Conservation (phyloP, 768 basidiomycete genomes). For the Exsudoporus frostii region DNA sequence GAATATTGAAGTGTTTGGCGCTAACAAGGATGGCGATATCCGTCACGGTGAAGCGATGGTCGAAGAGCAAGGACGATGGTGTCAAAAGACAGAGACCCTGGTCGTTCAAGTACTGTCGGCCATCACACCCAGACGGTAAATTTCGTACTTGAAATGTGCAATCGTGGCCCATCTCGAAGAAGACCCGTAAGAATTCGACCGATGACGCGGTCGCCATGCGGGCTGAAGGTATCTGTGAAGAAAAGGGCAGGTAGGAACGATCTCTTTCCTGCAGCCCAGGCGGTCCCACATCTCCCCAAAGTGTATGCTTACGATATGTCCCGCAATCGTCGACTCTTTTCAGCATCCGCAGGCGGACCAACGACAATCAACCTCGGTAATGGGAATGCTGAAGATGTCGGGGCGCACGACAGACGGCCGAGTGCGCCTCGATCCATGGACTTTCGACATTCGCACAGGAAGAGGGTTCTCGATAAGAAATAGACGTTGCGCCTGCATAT, state of each 20-base stretch:
- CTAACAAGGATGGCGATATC: constrained; percentile 7
- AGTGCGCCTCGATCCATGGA: neutral
- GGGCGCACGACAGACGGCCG: neutral
- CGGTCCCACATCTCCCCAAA: constrained; percentile 16
- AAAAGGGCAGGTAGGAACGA: neutral
- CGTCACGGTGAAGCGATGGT: constrained; percentile 10
- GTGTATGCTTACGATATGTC: constrained; percentile 15
- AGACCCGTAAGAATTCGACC: neutral
- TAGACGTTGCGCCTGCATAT: no score
- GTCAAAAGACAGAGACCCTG: constrained; percentile 8
- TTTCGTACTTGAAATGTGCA: constrained; percentile 5
- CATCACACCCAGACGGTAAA: constrained; percentile 3
- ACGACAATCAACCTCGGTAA: neutral
- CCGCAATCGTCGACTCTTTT: constrained; percentile 21
- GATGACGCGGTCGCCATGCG: neutral
- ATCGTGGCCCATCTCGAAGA: neutral
- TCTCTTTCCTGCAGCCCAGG: constrained; percentile 9
- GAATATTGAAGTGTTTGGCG: constrained; percentile 5
- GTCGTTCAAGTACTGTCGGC: constrained; percentile 9
- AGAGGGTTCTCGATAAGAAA: neutral
- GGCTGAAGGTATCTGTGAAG: neutral
- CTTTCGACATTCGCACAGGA: neutral
- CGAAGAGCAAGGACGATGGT: constrained; percentile 7
- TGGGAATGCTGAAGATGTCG: neutral
- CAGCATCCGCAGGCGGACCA: constrained; percentile 16